Percentiles rank a stretch among this genome's conserved stretches.
These are phyloP conservation scores for Pseudogymnoascus destructans DNA, from an alignment of 2,329 filamentous ascomycete genomes.

Conservation along the genomic window DNA sequence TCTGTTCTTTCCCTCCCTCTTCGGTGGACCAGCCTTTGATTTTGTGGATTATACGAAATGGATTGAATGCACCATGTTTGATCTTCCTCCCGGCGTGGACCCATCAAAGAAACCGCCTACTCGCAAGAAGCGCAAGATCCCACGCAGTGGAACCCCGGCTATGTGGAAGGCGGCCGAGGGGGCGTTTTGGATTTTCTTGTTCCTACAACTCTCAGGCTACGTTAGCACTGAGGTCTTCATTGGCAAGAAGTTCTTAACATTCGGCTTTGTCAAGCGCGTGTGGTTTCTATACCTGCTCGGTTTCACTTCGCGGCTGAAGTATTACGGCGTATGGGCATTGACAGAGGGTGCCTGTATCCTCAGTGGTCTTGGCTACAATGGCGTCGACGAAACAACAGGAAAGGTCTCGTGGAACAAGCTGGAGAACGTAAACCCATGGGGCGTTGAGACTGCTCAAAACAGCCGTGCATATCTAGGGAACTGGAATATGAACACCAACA, in stretches of 20 bases:
- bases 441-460: constrained; percentile 84
- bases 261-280: constrained; percentile 58
- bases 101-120: constrained; percentile 75
- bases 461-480: constrained; percentile 79
- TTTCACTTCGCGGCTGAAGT: constrained; percentile 74
- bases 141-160: constrained; percentile 77
- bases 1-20: constrained; percentile 84
- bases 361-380: constrained; percentile 86
- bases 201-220: constrained; percentile 56
- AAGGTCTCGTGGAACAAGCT: constrained; percentile 83
- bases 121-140: constrained; percentile 82
- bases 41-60: constrained; percentile 85
- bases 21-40: constrained; percentile 87
- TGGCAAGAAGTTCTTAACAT: constrained; percentile 50
- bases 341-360: constrained; percentile 93
- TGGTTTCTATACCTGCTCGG: constrained; percentile 75
- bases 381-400: constrained; percentile 71
- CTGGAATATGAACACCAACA: constrained; percentile 99
- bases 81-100: constrained; percentile 67
- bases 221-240: constrained; percentile 55
- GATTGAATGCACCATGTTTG: constrained; percentile 92
- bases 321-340: constrained; percentile 90
- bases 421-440: constrained; percentile 76
- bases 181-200: constrained; percentile 65
- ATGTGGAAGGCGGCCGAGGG: constrained; percentile 61